Percentiles rank a stretch among this genome's conserved stretches.
Conservation (phyloP, 2,329 filamentous ascomycete genomes). For the Venturia effusa region DNA sequence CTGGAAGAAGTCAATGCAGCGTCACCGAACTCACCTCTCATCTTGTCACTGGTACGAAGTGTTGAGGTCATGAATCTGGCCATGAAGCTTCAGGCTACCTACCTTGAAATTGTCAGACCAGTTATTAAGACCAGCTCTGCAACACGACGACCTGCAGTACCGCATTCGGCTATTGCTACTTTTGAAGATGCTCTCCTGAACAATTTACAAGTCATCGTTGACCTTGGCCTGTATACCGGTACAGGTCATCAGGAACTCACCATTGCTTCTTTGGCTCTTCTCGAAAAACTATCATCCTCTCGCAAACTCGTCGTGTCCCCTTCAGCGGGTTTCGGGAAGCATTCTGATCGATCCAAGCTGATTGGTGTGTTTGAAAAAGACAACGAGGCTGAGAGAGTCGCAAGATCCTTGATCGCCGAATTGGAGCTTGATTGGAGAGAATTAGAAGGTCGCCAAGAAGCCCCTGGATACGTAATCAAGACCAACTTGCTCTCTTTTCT, state of each 20-base stretch:
- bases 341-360: conserved; percentile 66
- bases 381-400: conserved; percentile 69
- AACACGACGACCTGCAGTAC: conserved; percentile 49
- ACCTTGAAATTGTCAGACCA: conserved; percentile 77
- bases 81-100: conserved; percentile 81
- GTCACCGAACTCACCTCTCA: conserved; percentile 65
- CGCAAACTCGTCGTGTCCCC: conserved; percentile 66
- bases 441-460: conserved; percentile 55
- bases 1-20: conserved; percentile 60
- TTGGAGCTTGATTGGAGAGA: conserved; percentile 58
- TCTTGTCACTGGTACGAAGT: conserved; percentile 67
- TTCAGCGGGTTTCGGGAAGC: conserved; percentile 48
- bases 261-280: conserved; percentile 65
- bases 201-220: conserved; percentile 66
- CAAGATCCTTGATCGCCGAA: conserved; percentile 59
- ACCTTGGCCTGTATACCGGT: conserved; percentile 78
- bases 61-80: conserved; percentile 76
- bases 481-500: conserved; percentile 78
- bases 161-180: conserved; percentile 68
- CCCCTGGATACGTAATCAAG: conserved; percentile 71
- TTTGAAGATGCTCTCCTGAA: conserved; percentile 87
- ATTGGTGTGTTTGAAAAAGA: conserved; percentile 80
- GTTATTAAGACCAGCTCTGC: conserved; percentile 57
- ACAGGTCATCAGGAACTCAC: conserved; percentile 73
- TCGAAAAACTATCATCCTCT: conserved; percentile 80